Conservation (phyloP, 768 basidiomycete genomes). For the Tephrocybe sp. region DNA sequence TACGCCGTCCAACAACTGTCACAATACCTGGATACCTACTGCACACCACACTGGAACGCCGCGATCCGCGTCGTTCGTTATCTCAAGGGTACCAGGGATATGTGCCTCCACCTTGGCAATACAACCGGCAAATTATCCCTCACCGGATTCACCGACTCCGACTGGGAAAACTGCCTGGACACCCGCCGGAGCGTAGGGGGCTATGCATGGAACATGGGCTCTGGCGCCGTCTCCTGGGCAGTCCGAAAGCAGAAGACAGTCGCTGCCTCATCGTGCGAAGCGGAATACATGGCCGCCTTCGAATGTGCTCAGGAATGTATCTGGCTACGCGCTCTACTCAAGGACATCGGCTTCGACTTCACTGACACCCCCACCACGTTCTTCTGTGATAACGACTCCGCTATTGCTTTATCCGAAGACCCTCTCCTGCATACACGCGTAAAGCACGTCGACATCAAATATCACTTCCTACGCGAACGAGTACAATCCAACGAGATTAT, state of each 20-base stretch:
- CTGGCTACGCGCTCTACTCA: constrained; percentile 16
- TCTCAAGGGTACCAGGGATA: constrained; percentile 5
- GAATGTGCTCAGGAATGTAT: constrained; percentile 19
- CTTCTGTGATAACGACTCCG: constrained; percentile 31
- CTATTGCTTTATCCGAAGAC: constrained; percentile 29
- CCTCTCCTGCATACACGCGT: constrained; percentile 28
- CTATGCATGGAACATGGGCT: constrained; percentile 15
- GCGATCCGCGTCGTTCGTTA: constrained; percentile 5
- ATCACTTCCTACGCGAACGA: constrained; percentile 33
- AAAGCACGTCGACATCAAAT: constrained; percentile 40
- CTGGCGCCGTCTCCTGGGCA: constrained; percentile 18
- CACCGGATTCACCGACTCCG: constrained; percentile 19
- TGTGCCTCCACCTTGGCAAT: not conserved
- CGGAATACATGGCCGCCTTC: constrained; percentile 36
- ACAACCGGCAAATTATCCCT: no score
- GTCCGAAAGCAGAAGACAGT: constrained; percentile 4
- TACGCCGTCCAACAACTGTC: constrained; percentile 3
- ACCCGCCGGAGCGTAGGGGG: constrained; percentile 18
- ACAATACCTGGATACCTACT: not conserved
- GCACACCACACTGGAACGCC: not conserved
- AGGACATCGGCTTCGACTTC: constrained; percentile 6
- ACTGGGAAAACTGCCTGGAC: constrained; percentile 21
- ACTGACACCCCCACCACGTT: constrained; percentile 10
- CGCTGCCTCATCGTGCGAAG: constrained; percentile 26
- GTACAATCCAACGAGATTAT: constrained; percentile 22